Conservation (phyloP, 768 basidiomycete genomes). For the Xerocomellus chrysenteron region DNA sequence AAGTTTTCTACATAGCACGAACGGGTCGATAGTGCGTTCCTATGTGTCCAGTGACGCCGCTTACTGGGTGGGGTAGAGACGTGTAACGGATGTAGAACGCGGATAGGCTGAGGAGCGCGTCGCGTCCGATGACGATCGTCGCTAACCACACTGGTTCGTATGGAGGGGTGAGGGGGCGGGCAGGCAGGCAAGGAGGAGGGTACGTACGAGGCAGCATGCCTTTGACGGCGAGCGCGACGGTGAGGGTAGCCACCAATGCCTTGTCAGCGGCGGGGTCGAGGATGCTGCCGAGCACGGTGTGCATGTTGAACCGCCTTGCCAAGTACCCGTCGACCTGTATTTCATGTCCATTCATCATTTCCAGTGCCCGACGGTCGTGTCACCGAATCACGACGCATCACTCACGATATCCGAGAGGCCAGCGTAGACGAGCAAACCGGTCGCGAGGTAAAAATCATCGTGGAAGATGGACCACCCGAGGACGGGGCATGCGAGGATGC, state of each 20-base stretch:
- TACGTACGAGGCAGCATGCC: conserved; percentile 77
- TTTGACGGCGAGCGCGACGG: conserved; percentile 80
- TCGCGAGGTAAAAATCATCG: conserved; percentile 77
- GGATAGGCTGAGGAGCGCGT: conserved; percentile 79
- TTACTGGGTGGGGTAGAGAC: conserved; percentile 81
- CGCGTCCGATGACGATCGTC: conserved; percentile 83
- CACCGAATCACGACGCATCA: conserved; percentile 12
- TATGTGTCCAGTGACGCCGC: not conserved
- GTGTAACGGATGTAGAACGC: conserved; percentile 94
- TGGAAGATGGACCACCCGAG: conserved; percentile 90
- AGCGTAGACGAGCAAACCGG: conserved; percentile 82
- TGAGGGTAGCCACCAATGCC: conserved; percentile 89
- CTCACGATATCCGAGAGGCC: conserved; percentile 91
- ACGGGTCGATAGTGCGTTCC: not conserved
- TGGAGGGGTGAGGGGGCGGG: not conserved
- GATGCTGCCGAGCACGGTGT: conserved; percentile 90
- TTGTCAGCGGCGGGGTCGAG: conserved; percentile 99
- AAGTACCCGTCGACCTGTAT: conserved; percentile 86
- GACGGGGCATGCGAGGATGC: conserved; percentile 86
- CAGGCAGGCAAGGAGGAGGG: not conserved
- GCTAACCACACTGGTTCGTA: conserved; percentile 73
- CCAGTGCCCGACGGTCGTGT: not conserved
- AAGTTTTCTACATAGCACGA: conserved; percentile 70
- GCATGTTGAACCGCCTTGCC: conserved; percentile 83
- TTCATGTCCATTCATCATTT: too few species aligned